Evolutionary conservation across 495 filamentous ascomycete genomes (phyloP), one percentile per base, ranked within the genome.

Genomic region (Podospora sp.): DNA sequence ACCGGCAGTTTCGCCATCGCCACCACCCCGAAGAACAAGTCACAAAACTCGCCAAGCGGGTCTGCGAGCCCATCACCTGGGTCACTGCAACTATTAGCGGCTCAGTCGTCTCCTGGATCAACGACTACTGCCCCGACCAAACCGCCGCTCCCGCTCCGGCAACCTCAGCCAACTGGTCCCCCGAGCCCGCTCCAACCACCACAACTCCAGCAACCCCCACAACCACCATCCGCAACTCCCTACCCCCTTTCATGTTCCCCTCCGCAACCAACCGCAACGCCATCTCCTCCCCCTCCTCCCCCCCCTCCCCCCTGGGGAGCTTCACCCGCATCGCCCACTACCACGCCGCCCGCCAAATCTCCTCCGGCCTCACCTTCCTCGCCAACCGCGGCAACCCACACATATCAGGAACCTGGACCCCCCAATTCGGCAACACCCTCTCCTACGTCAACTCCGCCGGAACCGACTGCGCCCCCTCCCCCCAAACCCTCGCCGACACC

Each of bases 291-390:
- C 14, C 52, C 2, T 6, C 52, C 6, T 24, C 21, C 52, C n/a
- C n/a, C n/a, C n/a, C n/a, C n/a, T n/a, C n/a, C n/a, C n/a, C n/a
- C n/a, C n/a, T n/a, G n/a, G n/a, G n/a, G n/a, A n/a, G n/a, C n/a
- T 55, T 24, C 52, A 55, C 52, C n/a, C 52, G 52, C 52, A 55
- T 55, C 2, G 20, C 49, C 50, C 18, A 26, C 24, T 57, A 62
- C 66, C 59, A 84, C 69, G 79, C 89, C 2, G 74, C 70, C 0
- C 63, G 74, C 2, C 80, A 82, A 27, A 76, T 71, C 25, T 74
- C 82, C 1, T 75, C 88, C 1, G 89, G 88, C 6, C 69, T 93
- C 2, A 83, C 81, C 24, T 92, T 92, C 78, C 78, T 92, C 24
- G 89, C 86, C 65, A 88, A 90, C 75, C 74, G 80, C 51, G 90